These are phyloP conservation scores for Acacia pycnantha DNA, from an alignment of 331 rosid species.

Conservation along the genomic window DNA sequence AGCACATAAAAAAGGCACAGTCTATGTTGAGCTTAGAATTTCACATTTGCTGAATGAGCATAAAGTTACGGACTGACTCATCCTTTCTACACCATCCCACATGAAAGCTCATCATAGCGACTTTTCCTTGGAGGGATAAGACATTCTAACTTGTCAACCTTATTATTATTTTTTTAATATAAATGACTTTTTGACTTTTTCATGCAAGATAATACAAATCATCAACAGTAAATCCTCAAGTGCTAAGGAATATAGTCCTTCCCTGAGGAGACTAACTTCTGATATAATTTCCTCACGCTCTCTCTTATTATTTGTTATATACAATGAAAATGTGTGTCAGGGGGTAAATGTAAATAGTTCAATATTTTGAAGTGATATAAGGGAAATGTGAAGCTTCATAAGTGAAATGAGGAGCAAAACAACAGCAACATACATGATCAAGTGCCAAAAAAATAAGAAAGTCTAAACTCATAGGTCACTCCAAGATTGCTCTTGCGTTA, in stretches of 20 bases:
- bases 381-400: neutral
- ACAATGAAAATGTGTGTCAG: neutral
- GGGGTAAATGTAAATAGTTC: neutral
- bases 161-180: too few species aligned
- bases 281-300: neutral
- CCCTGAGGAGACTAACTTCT: conserved; percentile 8
- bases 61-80: neutral
- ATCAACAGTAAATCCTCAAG: neutral
- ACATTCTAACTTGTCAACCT: neutral
- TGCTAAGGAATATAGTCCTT: conserved; percentile 9
- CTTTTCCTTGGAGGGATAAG: neutral
- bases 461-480: neutral
- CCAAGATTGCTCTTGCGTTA: conserved; percentile 17
- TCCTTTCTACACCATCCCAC: neutral
- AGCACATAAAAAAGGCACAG: conserved; percentile 20
- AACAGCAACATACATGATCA: neutral
- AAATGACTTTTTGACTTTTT: neutral
- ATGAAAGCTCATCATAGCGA: neutral
- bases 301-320: conserved; percentile 1
- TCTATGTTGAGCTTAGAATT: conserved; percentile 1
- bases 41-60: neutral
- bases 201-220: neutral
- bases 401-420: neutral
- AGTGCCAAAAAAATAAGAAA: neutral
- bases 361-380: conserved; percentile 17